These are phyloP conservation scores for Clavariopsis aquatica DNA, from an alignment of 495 filamentous ascomycete species.

Conservation along the genomic window DNA sequence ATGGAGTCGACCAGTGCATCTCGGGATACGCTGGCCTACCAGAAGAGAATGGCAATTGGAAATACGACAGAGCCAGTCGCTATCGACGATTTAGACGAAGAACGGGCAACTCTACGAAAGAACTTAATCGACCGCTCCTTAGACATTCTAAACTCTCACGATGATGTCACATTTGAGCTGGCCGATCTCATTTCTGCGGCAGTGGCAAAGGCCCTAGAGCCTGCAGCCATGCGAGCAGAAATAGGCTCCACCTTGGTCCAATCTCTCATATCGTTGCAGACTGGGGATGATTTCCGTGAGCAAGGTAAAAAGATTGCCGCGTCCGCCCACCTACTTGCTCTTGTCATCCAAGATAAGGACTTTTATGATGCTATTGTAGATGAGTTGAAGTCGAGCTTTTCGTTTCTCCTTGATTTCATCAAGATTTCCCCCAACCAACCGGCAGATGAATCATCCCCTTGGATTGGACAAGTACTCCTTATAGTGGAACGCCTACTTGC, in stretches of 20 bases:
- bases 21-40: constrained; percentile 21
- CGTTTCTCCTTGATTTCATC: constrained; percentile 75
- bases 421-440: constrained; percentile 67
- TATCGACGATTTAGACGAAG: constrained; percentile 79
- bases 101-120: constrained; percentile 68
- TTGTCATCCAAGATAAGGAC: constrained; percentile 76
- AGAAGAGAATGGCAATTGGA: constrained; percentile 24
- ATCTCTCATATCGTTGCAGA: constrained; percentile 79
- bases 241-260: constrained; percentile 81
- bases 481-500: constrained; percentile 86
- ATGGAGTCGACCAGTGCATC: neutral
- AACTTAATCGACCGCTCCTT: constrained; percentile 86
- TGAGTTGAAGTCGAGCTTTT: constrained; percentile 77
- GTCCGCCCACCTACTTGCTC: constrained; percentile 86
- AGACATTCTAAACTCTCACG: constrained; percentile 83
- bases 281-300: constrained; percentile 69
- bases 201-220: constrained; percentile 66
- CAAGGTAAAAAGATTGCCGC: constrained; percentile 84
- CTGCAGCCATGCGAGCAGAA: constrained; percentile 65
- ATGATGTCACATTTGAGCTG: constrained; percentile 87
- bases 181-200: constrained; percentile 80
- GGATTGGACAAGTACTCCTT: constrained; percentile 88
- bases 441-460: constrained; percentile 76
- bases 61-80: constrained; percentile 55
- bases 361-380: constrained; percentile 79